Evolutionary conservation across 495 filamentous ascomycete species (phyloP).

Genomic region (Platismatia glauca): DNA sequence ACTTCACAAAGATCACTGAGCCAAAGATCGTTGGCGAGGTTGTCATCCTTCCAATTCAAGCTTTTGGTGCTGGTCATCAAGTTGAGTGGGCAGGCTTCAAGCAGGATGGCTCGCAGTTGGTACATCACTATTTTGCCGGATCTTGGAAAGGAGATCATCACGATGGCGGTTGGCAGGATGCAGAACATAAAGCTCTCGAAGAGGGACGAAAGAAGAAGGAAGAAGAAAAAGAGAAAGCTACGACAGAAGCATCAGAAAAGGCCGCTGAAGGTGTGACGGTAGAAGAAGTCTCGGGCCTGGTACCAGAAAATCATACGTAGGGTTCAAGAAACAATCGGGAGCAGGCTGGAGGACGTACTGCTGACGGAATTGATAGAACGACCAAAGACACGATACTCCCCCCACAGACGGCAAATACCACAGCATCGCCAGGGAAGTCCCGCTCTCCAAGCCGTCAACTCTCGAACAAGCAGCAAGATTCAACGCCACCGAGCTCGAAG

Average conservation of each 20-base stretch:
- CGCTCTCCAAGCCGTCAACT: neutral
- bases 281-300: neutral
- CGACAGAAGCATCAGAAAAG: neutral
- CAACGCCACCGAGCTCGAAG: neutral
- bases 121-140: conserved; percentile 29
- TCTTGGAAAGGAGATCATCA: conserved; percentile 28
- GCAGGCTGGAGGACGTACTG: neutral
- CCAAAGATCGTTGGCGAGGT: conserved; percentile 26
- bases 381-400: neutral
- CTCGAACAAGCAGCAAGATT: neutral
- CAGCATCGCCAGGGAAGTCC: neutral
- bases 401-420: neutral
- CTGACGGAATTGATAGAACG: neutral
- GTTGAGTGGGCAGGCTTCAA: conserved; percentile 16
- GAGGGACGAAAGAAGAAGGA: conserved; percentile 8
- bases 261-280: neutral
- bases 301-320: neutral
- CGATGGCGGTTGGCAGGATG: neutral
- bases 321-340: neutral
- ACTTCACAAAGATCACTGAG: conserved; percentile 22
- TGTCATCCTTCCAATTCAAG: conserved; percentile 27
- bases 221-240: neutral
- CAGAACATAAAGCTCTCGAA: conserved; percentile 9
- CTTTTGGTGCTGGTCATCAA: conserved; percentile 24
- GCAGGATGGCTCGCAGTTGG: conserved; percentile 24